Evolutionary conservation across 108 stramenopile genomes (phyloP).

Genomic region (Cyclotella kingstonii): DNA sequence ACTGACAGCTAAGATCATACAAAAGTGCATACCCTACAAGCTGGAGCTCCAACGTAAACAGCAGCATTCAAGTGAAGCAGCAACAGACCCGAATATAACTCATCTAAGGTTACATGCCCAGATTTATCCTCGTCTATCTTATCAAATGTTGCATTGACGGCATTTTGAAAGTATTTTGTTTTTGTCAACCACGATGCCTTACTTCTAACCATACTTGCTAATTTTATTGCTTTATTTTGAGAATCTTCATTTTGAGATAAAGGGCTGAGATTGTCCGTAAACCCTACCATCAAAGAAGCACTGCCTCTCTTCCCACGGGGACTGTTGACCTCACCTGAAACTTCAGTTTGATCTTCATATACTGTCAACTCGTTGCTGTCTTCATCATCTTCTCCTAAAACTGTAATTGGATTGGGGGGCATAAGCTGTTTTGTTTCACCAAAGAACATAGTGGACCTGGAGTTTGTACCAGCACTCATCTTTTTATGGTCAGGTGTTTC

Average conservation of each 20-base stretch:
- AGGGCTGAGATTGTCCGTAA: not conserved
- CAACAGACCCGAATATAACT: conserved; percentile 72
- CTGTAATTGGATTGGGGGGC: not conserved
- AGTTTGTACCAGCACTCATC: not conserved
- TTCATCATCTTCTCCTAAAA: conserved; percentile 1
- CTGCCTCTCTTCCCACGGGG: not conserved
- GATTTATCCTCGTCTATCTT: conserved; percentile 63
- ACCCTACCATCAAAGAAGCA: not conserved
- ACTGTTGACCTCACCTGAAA: no score
- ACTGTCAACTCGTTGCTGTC: not conserved
- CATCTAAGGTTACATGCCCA: conserved; percentile 68
- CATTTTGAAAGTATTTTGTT: conserved; percentile 51
- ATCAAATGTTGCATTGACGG: conserved; percentile 58
- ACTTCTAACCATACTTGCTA: not conserved
- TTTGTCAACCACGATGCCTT: conserved; percentile 41
- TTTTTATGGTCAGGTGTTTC: not conserved
- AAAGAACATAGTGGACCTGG: not conserved
- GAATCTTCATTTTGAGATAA: not conserved
- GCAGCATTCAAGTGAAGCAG: conserved; percentile 80
- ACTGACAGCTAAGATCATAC: not conserved
- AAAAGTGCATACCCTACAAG: conserved; percentile 56
- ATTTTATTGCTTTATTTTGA: not conserved
- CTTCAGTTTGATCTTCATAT: conserved; percentile 5
- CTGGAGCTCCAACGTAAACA: conserved; percentile 74
- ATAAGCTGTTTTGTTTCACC: not conserved